Base-by-base conservation (phyloP, 1,284 basidiomycete genomes). In the Entoloma clypeatum region DNA sequence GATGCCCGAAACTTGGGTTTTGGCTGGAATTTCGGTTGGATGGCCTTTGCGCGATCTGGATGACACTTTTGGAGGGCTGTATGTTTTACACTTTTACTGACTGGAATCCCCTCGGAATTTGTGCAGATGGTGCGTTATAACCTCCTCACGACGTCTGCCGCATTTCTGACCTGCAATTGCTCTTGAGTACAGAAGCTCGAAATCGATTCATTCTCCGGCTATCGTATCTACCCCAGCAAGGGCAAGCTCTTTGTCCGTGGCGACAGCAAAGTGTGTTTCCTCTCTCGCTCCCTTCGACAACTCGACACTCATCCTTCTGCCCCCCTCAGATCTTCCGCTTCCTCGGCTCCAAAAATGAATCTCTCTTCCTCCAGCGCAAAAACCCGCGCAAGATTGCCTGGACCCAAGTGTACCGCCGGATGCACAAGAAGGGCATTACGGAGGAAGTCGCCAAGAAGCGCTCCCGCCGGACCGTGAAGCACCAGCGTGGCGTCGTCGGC, bases 341-440 rank as follows among this genome's bases (percentile, higher is more conserved):
- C 69, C 73, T 83, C 57, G 77, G 68, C 62, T 86, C 88, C 54
- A 96, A 96, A 83, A 87, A 81, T 65, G 81, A 94, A 59, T 98
- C 94, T 49, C 87, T 99, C 56, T 99, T 99, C 87, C 77, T 92
- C 50, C 96, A 99, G 72, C 91, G 95, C 75, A 99, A 99, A 79
- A 99, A 99, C 81, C 95, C 96, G 43, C 91, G 95, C 67, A 98
- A 99, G 85, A 93, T 99, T 71, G 89, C 95, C 54, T 99, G 95
- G 96, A 99, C 95, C 47, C 76, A 82, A 62, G 85, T 93, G 47
- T 99, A 91, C 84, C 89, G 95, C 58, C 87, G 92, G 60, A 93
- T 97, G 86, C 96, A 99, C 84, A 97, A 96, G 85, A 99, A 99
- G 87, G 95, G 94, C 68, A 82, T 99, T 67, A 93, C 93, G 41